Percentiles rank a stretch among this genome's conserved stretches.
phyloP scores from a whole-genome alignment of 768 basidiomycete genomes.

The Panaeolus papilionaceus region DNA sequence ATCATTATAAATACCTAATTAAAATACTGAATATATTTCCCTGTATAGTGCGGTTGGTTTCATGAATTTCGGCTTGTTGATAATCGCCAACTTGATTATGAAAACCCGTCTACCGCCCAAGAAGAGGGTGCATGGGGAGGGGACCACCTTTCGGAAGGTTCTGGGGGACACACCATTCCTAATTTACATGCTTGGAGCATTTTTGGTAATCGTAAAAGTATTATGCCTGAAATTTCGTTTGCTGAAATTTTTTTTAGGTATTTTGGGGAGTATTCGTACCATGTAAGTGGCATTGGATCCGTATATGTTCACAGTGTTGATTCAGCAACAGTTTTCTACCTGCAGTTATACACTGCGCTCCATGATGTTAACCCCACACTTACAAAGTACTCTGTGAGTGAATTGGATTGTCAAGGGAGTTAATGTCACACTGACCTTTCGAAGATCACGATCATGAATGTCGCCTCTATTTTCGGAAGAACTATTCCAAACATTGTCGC shows the following conservation, averaged over 20 bases:
- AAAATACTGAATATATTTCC: not conserved
- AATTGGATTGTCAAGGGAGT: not conserved
- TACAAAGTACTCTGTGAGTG: conserved; percentile 50
- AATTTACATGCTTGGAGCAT: conserved; percentile 47
- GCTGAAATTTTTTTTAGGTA: conserved; percentile 32
- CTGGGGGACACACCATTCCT: conserved; percentile 49
- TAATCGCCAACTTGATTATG: conserved; percentile 51
- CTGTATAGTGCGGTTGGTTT: conserved; percentile 47
- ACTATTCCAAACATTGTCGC: conserved; percentile 61
- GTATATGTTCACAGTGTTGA: not conserved
- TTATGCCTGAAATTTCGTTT: not conserved
- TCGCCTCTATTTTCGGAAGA: conserved; percentile 61
- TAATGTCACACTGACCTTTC: conserved; percentile 13
- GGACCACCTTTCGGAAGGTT: conserved; percentile 39
- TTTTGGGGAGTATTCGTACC: conserved; percentile 60
- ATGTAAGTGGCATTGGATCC: conserved; percentile 40
- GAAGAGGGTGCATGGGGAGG: conserved; percentile 28
- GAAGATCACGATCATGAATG: conserved; percentile 61
- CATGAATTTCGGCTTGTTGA: conserved; percentile 49
- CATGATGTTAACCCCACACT: conserved; percentile 45
- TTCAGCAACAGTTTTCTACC: conserved; percentile 49
- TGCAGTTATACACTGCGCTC: conserved; percentile 52
- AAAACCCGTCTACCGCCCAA: conserved; percentile 44
- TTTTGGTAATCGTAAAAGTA: conserved; percentile 35
- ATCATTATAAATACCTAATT: conserved; percentile 24